Evolutionary conservation across 257 asterid genomes (phyloP), one percentile per base, ranked within the genome.

Genomic region (Verbascum thapsus): DNA sequence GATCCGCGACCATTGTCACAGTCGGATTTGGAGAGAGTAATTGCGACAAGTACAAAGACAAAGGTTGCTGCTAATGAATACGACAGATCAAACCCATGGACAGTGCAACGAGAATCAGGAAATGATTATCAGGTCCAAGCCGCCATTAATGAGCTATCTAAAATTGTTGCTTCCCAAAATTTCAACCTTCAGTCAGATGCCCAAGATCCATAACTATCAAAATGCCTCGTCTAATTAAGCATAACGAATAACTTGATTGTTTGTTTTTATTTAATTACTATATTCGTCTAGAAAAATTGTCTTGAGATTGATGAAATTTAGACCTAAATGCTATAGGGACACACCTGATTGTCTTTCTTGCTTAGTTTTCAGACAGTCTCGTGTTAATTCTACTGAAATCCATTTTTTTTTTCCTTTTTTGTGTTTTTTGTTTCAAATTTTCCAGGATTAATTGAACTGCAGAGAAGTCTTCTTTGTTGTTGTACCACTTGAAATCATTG

Each of bases 41-140:
- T 88, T 16, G 66, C 81, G 3, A 86, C 84, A 10, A 65, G 86
- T 17, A 88, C 70, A 17, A 83, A 75, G 43, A 91, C 98, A 3
- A 82, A 64, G 38, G 72, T 72, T 66, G 98, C 95, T 63, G 96
- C 98, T 49, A 70, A 62, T 19, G 96, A 91, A 66, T 91, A 76
- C 77, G 60, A 41, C 60, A 64, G 83, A 71, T 57, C 80, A 53
- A 82, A 69, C 70, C 69, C 81, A 42, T 82, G 83, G 78, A 59
- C 83, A 3, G 53, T 26, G 42, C 70, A 15, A 7, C 51, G 71
- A 53, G 88, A 68, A 13, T 72, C 82, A 11, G 32, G 32, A 26
- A 85, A 85, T 61, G 77, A 81, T 72, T 69, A 61, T 74, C 88
- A 76, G 81, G 91, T 85, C 54, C 83, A 74, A 81, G 81, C 67